Evolutionary conservation across 441 rosid species (phyloP).

Genomic region (Euphorbia celastroides): DNA sequence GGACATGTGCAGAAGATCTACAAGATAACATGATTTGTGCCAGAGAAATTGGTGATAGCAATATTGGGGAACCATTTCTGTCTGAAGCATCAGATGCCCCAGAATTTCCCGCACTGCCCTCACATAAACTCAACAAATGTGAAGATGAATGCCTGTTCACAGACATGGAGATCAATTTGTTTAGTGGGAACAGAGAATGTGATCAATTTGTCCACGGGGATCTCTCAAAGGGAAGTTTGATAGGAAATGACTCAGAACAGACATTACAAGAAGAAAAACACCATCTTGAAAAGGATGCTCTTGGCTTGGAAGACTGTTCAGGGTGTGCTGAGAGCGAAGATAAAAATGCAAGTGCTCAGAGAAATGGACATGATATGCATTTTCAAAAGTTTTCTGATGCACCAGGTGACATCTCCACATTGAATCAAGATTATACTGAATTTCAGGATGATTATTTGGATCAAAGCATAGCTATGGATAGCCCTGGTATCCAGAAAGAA

Average conservation of each 20-base stretch:
- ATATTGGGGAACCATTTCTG: slow-evolving; percentile 3
- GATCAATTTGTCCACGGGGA: neutral
- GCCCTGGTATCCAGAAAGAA: slow-evolving; percentile 5
- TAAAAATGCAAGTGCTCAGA: neutral
- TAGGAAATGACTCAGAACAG: neutral
- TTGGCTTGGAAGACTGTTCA: slow-evolving; percentile 2
- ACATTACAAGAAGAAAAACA: slow-evolving; percentile 4
- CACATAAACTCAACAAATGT: too few relatives aligned
- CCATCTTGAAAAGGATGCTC: neutral
- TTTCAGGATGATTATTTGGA: neutral
- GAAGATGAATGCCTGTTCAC: slow-evolving; percentile 7
- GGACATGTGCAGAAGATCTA: neutral
- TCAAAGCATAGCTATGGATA: neutral
- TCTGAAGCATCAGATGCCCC: slow-evolving; percentile 9
- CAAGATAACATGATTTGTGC: slow-evolving; percentile 11
- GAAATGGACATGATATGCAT: slow-evolving; percentile 4
- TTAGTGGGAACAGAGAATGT: slow-evolving; percentile 3
- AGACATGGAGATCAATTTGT: slow-evolving; percentile 17
- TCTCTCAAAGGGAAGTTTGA: neutral
- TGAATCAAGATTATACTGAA: neutral
- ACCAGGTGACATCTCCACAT: slow-evolving; percentile 5
- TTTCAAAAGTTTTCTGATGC: neutral
- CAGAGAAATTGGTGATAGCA: neutral
- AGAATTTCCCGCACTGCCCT: too few relatives aligned
- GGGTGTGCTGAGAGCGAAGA: slow-evolving; percentile 5